Conservation (phyloP, 345 rosid species). For the Acer negundo region DNA sequence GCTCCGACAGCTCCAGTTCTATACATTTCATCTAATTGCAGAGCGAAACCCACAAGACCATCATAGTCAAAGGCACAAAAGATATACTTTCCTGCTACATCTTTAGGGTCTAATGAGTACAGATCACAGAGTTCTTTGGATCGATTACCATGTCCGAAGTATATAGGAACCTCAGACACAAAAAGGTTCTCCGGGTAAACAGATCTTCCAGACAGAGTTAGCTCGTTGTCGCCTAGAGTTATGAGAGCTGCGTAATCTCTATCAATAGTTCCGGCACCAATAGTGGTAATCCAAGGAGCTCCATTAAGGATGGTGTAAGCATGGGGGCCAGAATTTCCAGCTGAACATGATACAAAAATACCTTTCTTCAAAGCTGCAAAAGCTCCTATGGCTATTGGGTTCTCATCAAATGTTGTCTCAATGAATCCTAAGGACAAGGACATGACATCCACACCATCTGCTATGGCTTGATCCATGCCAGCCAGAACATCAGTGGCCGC, state of each 20-base stretch:
- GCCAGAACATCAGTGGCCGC: conserved; percentile 49
- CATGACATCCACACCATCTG: conserved; percentile 51
- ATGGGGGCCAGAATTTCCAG: conserved; percentile 47
- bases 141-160: conserved; percentile 42
- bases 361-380: conserved; percentile 54
- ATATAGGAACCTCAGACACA: conserved; percentile 34
- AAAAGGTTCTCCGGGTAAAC: conserved; percentile 40
- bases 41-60: background rate
- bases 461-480: conserved; percentile 57
- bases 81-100: conserved; percentile 40
- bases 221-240: conserved; percentile 22
- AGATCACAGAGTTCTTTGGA: conserved; percentile 38
- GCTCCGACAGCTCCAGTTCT: conserved; percentile 40
- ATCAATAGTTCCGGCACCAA: conserved; percentile 44
- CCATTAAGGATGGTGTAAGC: conserved; percentile 41
- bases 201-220: conserved; percentile 32
- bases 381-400: conserved; percentile 57
- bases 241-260: conserved; percentile 33
- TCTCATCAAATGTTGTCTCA: conserved; percentile 41
- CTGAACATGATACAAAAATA: conserved; percentile 51
- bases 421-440: conserved; percentile 40
- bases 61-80: conserved; percentile 37
- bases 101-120: conserved; percentile 31
- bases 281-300: conserved; percentile 49
- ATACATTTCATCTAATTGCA: conserved; percentile 14